Base-by-base conservation (phyloP, 2,329 filamentous ascomycete species). In the Sporothrix mexicana region DNA sequence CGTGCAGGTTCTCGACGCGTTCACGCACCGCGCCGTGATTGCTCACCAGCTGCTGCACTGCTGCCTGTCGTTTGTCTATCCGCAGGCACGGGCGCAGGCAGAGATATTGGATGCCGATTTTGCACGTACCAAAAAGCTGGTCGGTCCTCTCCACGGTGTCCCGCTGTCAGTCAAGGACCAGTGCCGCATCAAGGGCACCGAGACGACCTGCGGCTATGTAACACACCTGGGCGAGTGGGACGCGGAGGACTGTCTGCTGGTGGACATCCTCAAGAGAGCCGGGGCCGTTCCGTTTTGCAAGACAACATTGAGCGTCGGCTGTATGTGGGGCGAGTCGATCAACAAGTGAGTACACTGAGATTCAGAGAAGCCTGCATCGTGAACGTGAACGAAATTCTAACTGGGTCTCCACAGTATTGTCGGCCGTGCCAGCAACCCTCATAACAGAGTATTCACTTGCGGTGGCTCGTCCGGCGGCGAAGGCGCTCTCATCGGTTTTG, bases 271-370 rank as follows among this genome's bases (percentile, higher is more conserved):
- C 1, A 78, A 82, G 47, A 80, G 77, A 0, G 82, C 84, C 3
- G 87, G 87, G 3, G 87, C 86, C 12, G 81, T 88, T 23, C 82
- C 87, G 74, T 88, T 86, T 76, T 85, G 86, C 74, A 88, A 88
- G 80, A 88, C 87, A 0, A 87, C 85, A 74, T 83, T 88, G 0
- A 85, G 86, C 0, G 90, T 88, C 1, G 70, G 88, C 9, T 89
- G 91, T 84, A 91, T 92, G 89, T 90, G 91, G 69, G 86, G 88
- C 4, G 90, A 92, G 77, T 87, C 84, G 1, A 87, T 90, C 17
- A 92, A 91, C 80, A 90, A 91, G 75, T 83, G n/a, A 10, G 49
- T 57, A 87, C 6, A 2, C 25, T 23, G 47, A 2, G 9, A 9
- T 20, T 20, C 2, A 49, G 20, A 17, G 9, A 2, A 25, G 4